phyloP scores from a whole-genome alignment of 805 yeast species.

The Kazachstania africana region DNA sequence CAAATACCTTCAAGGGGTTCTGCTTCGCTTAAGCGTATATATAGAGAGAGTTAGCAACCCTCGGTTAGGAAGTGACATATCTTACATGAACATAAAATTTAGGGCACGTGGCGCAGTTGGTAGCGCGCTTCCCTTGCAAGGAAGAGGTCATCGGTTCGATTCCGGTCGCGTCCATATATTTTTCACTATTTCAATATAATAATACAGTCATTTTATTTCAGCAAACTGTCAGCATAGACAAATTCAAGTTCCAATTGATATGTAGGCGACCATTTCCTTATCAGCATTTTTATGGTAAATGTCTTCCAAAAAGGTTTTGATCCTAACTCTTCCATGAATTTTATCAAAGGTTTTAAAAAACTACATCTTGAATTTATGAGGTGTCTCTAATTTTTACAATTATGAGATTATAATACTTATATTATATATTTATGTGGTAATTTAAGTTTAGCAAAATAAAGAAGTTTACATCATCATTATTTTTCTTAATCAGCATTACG shows the following conservation, averaged over 20 bases:
- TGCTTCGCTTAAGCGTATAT: too few species aligned
- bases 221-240: background rate
- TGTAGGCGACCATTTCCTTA: background rate
- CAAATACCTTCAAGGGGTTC: too few species aligned
- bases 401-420: background rate
- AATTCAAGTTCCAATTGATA: background rate
- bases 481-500: slow-evolving; percentile 67
- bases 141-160: slow-evolving; percentile 6
- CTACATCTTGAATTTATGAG: background rate
- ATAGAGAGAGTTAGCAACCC: too few species aligned
- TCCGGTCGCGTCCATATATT: slow-evolving; percentile 5
- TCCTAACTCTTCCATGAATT: background rate
- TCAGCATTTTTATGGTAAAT: background rate
- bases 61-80: too few species aligned
- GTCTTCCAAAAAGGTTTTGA: too few species aligned
- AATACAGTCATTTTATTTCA: background rate
- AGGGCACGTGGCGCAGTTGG: slow-evolving; percentile 7
- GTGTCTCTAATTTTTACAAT: background rate
- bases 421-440: background rate
- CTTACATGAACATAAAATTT: too few species aligned
- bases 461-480: background rate
- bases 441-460: background rate
- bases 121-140: slow-evolving; percentile 6
- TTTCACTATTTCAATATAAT: background rate
- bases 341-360: background rate